A percentile compares a stretch with the other conserved stretches of the same genome.
Evolutionary conservation across 768 basidiomycete species (phyloP).

Genomic region (Hypholoma sublateritium): DNA sequence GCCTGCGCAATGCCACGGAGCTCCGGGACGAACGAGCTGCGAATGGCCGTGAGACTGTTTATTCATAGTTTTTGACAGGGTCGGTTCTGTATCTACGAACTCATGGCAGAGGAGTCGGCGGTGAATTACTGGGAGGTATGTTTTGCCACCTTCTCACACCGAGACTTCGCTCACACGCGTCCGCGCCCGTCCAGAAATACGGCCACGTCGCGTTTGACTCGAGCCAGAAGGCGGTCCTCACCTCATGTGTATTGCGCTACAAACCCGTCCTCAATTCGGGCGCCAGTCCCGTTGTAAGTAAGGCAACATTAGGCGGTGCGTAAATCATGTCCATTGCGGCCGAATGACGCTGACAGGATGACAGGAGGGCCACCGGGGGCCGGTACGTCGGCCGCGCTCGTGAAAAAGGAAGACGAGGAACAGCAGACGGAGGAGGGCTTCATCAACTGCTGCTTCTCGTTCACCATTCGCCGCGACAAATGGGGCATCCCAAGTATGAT

Average conservation of each 20-base stretch:
- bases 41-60: neutral
- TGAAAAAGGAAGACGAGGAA: slow-evolving; percentile 28
- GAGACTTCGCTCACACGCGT: neutral
- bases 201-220: slow-evolving; percentile 91
- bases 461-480: slow-evolving; percentile 81
- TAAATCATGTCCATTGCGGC: neutral
- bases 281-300: slow-evolving; percentile 27
- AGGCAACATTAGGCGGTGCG: slow-evolving; percentile 19
- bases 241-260: slow-evolving; percentile 84
- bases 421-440: slow-evolving; percentile 65
- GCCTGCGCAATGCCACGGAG: neutral
- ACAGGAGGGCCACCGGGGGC: slow-evolving; percentile 12
- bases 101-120: slow-evolving; percentile 96
- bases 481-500: slow-evolving; percentile 91
- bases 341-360: neutral
- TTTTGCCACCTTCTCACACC: neutral
- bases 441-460: slow-evolving; percentile 89
- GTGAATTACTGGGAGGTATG: slow-evolving; percentile 96
- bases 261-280: slow-evolving; percentile 60
- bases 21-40: neutral
- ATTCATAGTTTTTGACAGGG: slow-evolving; percentile 45
- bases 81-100: slow-evolving; percentile 92
- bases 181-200: slow-evolving; percentile 67
- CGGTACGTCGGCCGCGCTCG: slow-evolving; percentile 7
- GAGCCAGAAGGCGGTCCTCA: slow-evolving; percentile 90